phyloP scores from a whole-genome alignment of 2,329 filamentous ascomycete species.

The Monosporascus cannonballus region DNA sequence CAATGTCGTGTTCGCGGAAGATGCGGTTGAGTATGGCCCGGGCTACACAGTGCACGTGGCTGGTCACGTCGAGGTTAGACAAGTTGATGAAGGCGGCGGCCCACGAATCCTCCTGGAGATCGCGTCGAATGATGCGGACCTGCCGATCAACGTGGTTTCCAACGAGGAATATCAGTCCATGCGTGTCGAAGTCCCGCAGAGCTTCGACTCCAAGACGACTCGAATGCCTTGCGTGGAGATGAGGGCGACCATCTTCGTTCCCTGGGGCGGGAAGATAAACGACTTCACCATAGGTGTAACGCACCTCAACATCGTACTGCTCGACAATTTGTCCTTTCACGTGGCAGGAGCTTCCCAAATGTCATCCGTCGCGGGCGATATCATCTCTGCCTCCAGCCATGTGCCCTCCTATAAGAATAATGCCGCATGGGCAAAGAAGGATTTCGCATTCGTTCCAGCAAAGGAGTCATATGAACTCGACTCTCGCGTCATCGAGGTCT shows the following conservation, averaged over 20 bases:
- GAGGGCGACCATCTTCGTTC: conserved; percentile 40
- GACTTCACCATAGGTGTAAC: conserved; percentile 28
- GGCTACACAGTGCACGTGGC: conserved; percentile 30
- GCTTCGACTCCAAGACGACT: conserved; percentile 21
- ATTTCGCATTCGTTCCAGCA: conserved; percentile 20
- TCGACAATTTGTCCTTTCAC: conserved; percentile 29
- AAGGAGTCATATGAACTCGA: conserved; percentile 34
- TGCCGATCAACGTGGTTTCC: conserved; percentile 29
- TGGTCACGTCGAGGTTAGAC: conserved; percentile 41
- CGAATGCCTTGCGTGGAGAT: conserved; percentile 41
- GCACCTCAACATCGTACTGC: conserved; percentile 32
- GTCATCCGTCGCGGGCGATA: conserved; percentile 30
- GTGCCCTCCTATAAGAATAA: conserved; percentile 13
- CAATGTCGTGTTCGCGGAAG: conserved; percentile 36
- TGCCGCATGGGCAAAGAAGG: neutral
- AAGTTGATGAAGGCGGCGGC: conserved; percentile 23
- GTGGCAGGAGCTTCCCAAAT: conserved; percentile 30
- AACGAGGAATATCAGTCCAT: conserved; percentile 32
- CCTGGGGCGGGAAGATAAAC: conserved; percentile 32
- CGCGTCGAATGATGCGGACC: conserved; percentile 36
- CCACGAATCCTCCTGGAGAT: conserved; percentile 38
- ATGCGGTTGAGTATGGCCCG: conserved; percentile 15
- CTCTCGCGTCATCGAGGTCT: conserved; percentile 35
- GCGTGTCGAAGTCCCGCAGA: conserved; percentile 32
- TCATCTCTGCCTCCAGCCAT: conserved; percentile 29